Evolutionary conservation across 495 filamentous ascomycete species (phyloP), one percentile per base, ranked within the genome.

Genomic region (Achaetomiella virescens): DNA sequence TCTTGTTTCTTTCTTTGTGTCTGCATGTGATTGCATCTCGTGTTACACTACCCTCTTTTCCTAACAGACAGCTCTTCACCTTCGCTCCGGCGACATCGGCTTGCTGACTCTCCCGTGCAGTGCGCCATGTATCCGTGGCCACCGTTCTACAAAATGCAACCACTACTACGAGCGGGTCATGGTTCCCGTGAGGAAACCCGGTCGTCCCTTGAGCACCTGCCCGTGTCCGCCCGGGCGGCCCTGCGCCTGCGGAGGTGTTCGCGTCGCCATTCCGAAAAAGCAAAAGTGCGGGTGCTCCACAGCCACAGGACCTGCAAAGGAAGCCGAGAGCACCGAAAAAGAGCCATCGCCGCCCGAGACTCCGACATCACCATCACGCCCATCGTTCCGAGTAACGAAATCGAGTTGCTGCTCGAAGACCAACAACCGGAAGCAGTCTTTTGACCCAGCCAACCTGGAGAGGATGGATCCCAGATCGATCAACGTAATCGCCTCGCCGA

Each of bases 61-160:
- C 2, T 3, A 15, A 22, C 9, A 27, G 21, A 24, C 20, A 1
- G 4, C 11, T 6, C 17, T 24, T 6, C 24, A 17, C 14, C 3
- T 6, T 2, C 22, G 7, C 24, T 38, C 14, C n/a, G 15, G 2
- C 10, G 17, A 11, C 52, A 33, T 24, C 14, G 18, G 5, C 17
- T 52, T 11, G 62, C 68, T 70, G 49, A 72, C 64, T 40, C 18
- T 46, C 36, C 47, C 17, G 9, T 48, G 48, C 64, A 93, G 89
- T 66, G 84, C 86, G 75, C 85, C 87, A 64, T 95, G 89, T 61
- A 89, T 92, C 60, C 86, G 87, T 50, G 89, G 89, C 48, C 89
- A 95, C 70, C 84, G 89, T 61, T 91, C 89, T 21, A 88, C 88
- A 59, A 88, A 86, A 78, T 95, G 89, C 64, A 82, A 79, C 31